Percentiles rank a stretch among this genome's conserved stretches.
Evolutionary conservation across 306 rosid species (phyloP).

Genomic region (Boehmeria nivea): DNA sequence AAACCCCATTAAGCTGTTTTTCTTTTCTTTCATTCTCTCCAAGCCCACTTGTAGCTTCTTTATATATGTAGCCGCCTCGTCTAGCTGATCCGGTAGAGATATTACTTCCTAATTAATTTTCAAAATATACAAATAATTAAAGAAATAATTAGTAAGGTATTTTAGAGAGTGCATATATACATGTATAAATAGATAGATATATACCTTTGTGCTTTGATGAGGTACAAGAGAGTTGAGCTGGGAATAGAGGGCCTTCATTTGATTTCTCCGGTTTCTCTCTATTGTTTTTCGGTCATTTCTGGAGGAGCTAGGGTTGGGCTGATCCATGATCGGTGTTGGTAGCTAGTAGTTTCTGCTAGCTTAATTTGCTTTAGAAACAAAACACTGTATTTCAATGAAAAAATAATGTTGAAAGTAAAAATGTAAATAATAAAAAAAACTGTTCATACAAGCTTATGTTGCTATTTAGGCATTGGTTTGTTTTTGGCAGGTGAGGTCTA

Average conservation of each 20-base stretch:
- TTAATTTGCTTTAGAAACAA: too few species aligned
- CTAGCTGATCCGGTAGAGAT: conserved; percentile 50
- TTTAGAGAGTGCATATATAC: background rate
- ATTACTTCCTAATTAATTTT: conserved; percentile 26
- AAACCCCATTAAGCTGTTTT: conserved; percentile 29
- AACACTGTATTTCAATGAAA: too few species aligned
- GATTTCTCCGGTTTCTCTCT: conserved; percentile 61
- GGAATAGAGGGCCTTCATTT: conserved; percentile 57
- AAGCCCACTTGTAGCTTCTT: conserved; percentile 48
- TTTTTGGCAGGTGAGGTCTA: too few species aligned
- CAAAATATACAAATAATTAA: background rate
- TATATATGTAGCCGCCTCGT: conserved; percentile 59
- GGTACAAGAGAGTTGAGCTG: conserved; percentile 55
- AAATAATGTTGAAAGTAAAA: too few species aligned
- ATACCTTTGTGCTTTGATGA: conserved; percentile 44
- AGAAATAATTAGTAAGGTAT: too few species aligned
- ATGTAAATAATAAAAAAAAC: too few species aligned
- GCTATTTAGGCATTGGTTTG: too few species aligned
- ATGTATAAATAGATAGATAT: conserved; percentile 1
- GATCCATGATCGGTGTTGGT: conserved; percentile 22
- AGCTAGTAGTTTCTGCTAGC: too few species aligned
- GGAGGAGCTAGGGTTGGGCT: conserved; percentile 49
- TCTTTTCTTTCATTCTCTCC: conserved; percentile 68
- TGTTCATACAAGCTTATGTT: too few species aligned
- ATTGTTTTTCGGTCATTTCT: conserved; percentile 54